phyloP scores from a whole-genome alignment of 345 rosid genomes.

The Hypericum perforatum region DNA sequence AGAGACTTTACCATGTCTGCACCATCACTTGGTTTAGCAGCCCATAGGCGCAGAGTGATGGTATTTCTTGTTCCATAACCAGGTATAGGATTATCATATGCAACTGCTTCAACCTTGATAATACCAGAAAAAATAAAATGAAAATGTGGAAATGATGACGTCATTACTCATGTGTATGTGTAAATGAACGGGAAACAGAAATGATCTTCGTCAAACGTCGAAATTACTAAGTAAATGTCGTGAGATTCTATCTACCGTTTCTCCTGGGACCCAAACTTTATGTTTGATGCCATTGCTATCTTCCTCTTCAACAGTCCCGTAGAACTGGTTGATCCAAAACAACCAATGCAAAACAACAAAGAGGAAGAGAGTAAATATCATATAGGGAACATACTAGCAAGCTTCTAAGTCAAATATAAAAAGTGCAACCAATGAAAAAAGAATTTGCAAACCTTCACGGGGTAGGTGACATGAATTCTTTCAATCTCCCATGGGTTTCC shows the following conservation, averaged over 20 bases:
- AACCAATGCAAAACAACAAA: background rate
- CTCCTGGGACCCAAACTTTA: slow-evolving; percentile 36
- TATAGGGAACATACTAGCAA: slow-evolving; percentile 1
- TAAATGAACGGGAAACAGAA: background rate
- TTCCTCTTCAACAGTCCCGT: slow-evolving; percentile 33
- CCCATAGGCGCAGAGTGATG: slow-evolving; percentile 41
- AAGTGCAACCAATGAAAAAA: background rate
- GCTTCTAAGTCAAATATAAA: background rate
- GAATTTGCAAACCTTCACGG: slow-evolving; percentile 35
- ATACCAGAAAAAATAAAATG: too few relatives aligned
- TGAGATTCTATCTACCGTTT: slow-evolving; percentile 17
- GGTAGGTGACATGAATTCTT: slow-evolving; percentile 32
- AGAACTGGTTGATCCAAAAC: slow-evolving; percentile 27
- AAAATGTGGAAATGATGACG: too few relatives aligned
- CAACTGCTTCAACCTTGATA: slow-evolving; percentile 39
- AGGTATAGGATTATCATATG: slow-evolving; percentile 46
- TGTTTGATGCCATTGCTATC: slow-evolving; percentile 19
- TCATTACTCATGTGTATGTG: background rate
- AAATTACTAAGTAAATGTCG: too few relatives aligned
- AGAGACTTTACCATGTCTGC: slow-evolving; percentile 26
- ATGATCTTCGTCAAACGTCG: too few relatives aligned
- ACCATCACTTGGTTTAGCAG: slow-evolving; percentile 40
- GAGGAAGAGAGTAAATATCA: slow-evolving; percentile 4
- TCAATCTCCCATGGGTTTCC: slow-evolving; percentile 51
- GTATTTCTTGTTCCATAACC: slow-evolving; percentile 47